Conservation (phyloP, 1,139 yeast species). For the Lodderomyces pseudojiufengensis region DNA sequence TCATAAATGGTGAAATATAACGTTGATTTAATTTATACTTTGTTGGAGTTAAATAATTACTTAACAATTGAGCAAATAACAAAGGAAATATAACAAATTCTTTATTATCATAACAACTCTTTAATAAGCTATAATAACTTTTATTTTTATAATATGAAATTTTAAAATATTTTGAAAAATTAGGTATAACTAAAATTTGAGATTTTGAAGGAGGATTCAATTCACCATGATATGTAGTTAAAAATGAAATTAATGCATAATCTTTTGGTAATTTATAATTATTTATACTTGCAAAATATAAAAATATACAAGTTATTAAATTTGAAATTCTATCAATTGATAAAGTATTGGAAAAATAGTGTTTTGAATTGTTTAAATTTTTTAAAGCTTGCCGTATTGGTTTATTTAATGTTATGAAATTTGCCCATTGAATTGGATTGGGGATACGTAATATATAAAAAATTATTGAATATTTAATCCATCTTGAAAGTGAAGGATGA, state of each 20-base stretch:
- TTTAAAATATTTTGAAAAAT: constrained; percentile 25
- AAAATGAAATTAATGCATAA: constrained; percentile 34
- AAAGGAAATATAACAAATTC: constrained; percentile 34
- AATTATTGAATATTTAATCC: constrained; percentile 31
- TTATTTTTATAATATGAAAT: constrained; percentile 21
- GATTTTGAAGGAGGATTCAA: constrained; percentile 35
- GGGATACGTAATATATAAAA: constrained; percentile 24
- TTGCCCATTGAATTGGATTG: constrained; percentile 29
- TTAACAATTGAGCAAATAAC: constrained; percentile 39
- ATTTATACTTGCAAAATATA: constrained; percentile 30
- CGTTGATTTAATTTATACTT: constrained; percentile 33
- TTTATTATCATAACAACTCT: constrained; percentile 27
- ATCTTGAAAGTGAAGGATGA: constrained; percentile 15
- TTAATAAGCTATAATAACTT: constrained; percentile 15
- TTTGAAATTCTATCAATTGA: constrained; percentile 23
- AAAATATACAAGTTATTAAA: constrained; percentile 23
- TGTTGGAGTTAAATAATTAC: constrained; percentile 44
- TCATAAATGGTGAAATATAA: constrained; percentile 34
- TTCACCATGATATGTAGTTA: constrained; percentile 31
- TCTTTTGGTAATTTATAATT: constrained; percentile 35
- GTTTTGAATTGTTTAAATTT: background rate
- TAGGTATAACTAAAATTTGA: constrained; percentile 28
- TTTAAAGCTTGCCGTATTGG: constrained; percentile 17
- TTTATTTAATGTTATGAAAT: constrained; percentile 34
- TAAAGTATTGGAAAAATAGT: background rate